phyloP scores from a whole-genome alignment of 345 rosid species.

The Clarkia xantiana region DNA sequence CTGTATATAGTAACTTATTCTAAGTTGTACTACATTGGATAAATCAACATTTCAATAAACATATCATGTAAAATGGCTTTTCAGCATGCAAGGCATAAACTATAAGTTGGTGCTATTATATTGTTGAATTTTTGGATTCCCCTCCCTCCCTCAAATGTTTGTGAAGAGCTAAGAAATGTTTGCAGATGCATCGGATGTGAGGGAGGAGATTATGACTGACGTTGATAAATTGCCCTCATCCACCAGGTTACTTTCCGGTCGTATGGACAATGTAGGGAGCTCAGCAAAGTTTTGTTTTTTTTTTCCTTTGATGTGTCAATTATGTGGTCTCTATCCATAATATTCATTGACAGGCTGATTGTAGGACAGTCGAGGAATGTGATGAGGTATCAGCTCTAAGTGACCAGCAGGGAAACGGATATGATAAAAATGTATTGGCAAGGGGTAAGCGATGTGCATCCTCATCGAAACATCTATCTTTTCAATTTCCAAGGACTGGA shows the following conservation, averaged over 20 bases:
- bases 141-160: too few relatives aligned
- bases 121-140: too few relatives aligned
- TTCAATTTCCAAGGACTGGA: constrained; percentile 9
- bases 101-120: too few relatives aligned
- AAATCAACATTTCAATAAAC: too few relatives aligned
- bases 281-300: neutral
- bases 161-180: constrained; percentile 5
- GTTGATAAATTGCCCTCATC: constrained; percentile 23
- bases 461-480: constrained; percentile 21
- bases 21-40: too few relatives aligned
- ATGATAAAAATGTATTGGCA: neutral
- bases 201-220: constrained; percentile 17
- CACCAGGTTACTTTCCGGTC: constrained; percentile 22
- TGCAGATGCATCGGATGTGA: constrained; percentile 33
- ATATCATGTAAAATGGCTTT: too few relatives aligned
- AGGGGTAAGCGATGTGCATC: constrained; percentile 11
- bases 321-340: constrained; percentile 5
- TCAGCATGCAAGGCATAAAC: too few relatives aligned
- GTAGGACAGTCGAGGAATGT: constrained; percentile 16
- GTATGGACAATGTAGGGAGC: constrained; percentile 39
- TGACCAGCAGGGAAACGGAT: constrained; percentile 11
- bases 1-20: too few relatives aligned
- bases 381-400: constrained; percentile 23
- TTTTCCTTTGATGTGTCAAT: constrained; percentile 4
- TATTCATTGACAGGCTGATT: constrained; percentile 30